Conservation (phyloP, 768 basidiomycete genomes). For the Auriscalpium microsporum region DNA sequence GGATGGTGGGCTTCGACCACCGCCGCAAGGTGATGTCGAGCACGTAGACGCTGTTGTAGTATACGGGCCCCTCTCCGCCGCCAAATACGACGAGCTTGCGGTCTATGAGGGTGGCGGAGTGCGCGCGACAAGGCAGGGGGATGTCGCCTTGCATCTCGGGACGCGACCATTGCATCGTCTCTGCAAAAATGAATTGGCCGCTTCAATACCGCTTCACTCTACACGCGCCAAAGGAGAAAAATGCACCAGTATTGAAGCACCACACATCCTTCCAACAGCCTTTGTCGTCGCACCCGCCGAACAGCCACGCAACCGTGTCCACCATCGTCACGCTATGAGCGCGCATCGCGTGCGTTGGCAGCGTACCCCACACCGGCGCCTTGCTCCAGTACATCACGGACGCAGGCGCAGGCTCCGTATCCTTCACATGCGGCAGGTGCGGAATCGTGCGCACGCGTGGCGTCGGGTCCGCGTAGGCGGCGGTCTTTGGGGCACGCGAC, state of each 20-base stretch:
- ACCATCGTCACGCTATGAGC: constrained; percentile 82
- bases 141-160: constrained; percentile 69
- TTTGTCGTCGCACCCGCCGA: constrained; percentile 83
- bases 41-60: constrained; percentile 77
- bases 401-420: constrained; percentile 52
- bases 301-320: constrained; percentile 76
- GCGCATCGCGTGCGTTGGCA: constrained; percentile 63
- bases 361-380: constrained; percentile 65
- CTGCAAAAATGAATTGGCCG: constrained; percentile 28
- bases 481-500: constrained; percentile 1
- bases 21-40: constrained; percentile 69
- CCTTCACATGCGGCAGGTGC: constrained; percentile 51
- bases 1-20: constrained; percentile 46
- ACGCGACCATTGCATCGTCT: constrained; percentile 85
- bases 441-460: constrained; percentile 41
- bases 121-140: constrained; percentile 79
- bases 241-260: constrained; percentile 74
- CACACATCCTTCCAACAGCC: constrained; percentile 69
- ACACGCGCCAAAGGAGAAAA: background rate
- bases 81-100: constrained; percentile 77
- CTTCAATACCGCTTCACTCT: too few relatives aligned
- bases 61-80: constrained; percentile 74
- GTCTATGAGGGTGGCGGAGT: constrained; percentile 79
- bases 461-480: constrained; percentile 12
- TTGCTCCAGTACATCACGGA: constrained; percentile 82